Evolutionary conservation across 768 basidiomycete genomes (phyloP).

Genomic region (Lactarius hengduanensis): DNA sequence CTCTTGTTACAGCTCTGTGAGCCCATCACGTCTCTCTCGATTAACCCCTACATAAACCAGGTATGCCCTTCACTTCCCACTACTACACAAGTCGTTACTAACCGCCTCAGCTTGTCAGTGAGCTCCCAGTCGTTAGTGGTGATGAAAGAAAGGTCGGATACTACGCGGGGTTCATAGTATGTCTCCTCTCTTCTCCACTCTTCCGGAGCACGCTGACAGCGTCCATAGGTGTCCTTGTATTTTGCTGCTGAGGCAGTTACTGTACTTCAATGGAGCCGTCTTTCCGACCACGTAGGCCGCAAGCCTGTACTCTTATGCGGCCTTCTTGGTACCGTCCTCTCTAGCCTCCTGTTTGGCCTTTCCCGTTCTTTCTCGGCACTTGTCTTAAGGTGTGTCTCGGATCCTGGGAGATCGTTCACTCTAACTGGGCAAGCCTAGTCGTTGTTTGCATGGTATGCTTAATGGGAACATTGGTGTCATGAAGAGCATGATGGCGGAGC

Average conservation of each 20-base stretch:
- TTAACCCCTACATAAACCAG: slow-evolving; percentile 53
- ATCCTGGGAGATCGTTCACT: neutral
- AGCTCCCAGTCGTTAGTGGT: slow-evolving; percentile 43
- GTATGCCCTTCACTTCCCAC: slow-evolving; percentile 28
- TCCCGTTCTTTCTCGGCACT: slow-evolving; percentile 37
- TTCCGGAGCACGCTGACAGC: neutral
- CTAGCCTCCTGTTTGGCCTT: slow-evolving; percentile 39
- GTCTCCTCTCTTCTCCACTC: slow-evolving; percentile 27
- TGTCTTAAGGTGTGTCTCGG: slow-evolving; percentile 10
- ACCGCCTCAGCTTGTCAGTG: slow-evolving; percentile 40
- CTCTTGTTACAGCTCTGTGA: slow-evolving; percentile 46
- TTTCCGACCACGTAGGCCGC: slow-evolving; percentile 48
- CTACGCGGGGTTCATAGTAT: slow-evolving; percentile 45
- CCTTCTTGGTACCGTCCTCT: slow-evolving; percentile 35
- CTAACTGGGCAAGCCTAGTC: neutral
- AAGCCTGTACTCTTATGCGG: slow-evolving; percentile 47
- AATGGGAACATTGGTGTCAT: slow-evolving; percentile 41
- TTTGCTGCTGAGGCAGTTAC: slow-evolving; percentile 46
- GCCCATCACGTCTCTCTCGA: slow-evolving; percentile 46
- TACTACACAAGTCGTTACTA: neutral
- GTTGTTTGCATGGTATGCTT: slow-evolving; percentile 35
- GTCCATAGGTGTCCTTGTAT: slow-evolving; percentile 44
- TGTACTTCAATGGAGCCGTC: slow-evolving; percentile 46
- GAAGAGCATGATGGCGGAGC: slow-evolving; percentile 33
- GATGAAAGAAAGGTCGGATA: slow-evolving; percentile 36